Base-by-base conservation (phyloP, 73 alveolate genomes). In the Paramecium octaurelia region DNA sequence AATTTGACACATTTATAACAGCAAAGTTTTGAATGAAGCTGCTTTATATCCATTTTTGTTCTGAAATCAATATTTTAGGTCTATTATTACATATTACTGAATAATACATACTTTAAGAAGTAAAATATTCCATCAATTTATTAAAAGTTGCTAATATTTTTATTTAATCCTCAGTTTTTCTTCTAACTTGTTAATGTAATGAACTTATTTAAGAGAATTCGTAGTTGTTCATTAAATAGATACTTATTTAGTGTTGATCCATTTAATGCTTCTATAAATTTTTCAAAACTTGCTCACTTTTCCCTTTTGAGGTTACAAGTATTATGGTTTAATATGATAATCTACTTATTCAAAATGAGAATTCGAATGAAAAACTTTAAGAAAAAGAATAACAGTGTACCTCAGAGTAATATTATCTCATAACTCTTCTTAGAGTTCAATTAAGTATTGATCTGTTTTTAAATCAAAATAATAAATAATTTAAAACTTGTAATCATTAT, bases 331-430 rank as follows among this genome's bases (percentile, higher is more conserved):
- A 1, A 42, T 80, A 24, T 23, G 46, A 43, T 54, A 80, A 18
- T 80, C 91, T 10, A 73, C 75, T 44, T 29, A 59, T 48, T 80
- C 91, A 80, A 44, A 80, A 44, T 42, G 70, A 18, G 91, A 44
- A 40, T 23, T 80, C 3, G 91, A 40, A 21, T 42, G 46, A 4
- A 3, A 7, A n/a, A 38, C 91, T 44, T 44, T 43, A 23, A 50
- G 24, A 80, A 31, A 80, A 24, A 80, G 75, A 18, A 80, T 44
- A 10, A 80, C 8, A 24, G 91, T 24, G 73, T 80, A 44, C 7
- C 91, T 14, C 9, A 80, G 7, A 6, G 91, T 44, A 27, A 80
- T 80, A 35, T 80, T 42, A 46, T 44, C 24, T 3, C 43, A 12
- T 12, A 31, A n/a, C 34, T 44, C 91, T 21, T 80, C 91, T 43